Conservation (phyloP, 495 filamentous ascomycete species). For the Aspergillus indologenus region DNA sequence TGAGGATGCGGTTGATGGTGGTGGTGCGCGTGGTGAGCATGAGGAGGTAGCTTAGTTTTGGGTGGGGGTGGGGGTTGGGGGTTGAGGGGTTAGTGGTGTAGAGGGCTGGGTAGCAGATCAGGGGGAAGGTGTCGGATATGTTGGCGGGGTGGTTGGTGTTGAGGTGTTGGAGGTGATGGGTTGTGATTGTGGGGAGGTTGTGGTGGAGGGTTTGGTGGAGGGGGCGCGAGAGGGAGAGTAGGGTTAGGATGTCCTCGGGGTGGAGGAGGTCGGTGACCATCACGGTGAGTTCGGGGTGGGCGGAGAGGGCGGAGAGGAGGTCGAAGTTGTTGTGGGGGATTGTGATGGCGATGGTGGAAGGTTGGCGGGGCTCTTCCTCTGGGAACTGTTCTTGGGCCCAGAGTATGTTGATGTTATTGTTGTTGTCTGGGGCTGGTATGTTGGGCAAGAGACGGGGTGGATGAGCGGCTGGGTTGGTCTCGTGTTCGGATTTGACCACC, state of each 20-base stretch:
- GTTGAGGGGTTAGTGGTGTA: conserved; percentile 34
- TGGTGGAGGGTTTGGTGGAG: not conserved
- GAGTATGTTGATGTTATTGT: not conserved
- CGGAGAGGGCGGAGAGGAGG: not conserved
- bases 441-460: not conserved
- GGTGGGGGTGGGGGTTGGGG: not conserved
- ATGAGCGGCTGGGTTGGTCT: not conserved
- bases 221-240: not conserved
- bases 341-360: too few relatives aligned
- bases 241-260: not conserved
- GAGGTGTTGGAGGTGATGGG: not conserved
- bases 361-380: not conserved
- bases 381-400: too few relatives aligned
- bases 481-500: not conserved
- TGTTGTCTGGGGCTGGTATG: not conserved
- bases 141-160: conserved; percentile 44
- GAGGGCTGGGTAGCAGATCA: conserved; percentile 47
- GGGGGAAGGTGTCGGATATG: conserved; percentile 37
- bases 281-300: not conserved
- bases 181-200: not conserved
- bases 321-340: not conserved
- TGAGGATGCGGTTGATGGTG: conserved; percentile 40
- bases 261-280: not conserved
- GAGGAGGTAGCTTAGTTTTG: conserved; percentile 11
- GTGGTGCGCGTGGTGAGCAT: not conserved